Base-by-base conservation (phyloP, 352 stramenopile species). In the Globisporangium emineosum region DNA sequence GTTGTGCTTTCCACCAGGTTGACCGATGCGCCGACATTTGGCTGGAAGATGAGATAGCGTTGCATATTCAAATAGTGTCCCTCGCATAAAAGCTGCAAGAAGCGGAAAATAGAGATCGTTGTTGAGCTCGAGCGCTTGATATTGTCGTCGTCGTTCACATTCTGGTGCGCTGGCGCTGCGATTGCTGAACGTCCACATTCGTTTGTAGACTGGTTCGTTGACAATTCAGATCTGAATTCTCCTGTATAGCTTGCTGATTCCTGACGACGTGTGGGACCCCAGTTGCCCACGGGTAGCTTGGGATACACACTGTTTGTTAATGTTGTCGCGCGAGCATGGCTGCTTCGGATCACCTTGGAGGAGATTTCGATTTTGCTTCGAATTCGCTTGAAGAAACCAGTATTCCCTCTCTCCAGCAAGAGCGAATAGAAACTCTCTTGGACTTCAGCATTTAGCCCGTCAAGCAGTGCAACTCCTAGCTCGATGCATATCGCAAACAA, bases 401-500 rank as follows among this genome's bases (percentile, higher is more conserved):
- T 42, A 27, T 77, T 74, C 0, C 49, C 52, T 4, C 58, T 15
- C 13, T 84, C 69, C 21, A 71, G 55, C 76, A 77, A 89, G 56
- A 77, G 81, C 5, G 56, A 40, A 37, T 78, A 80, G 51, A 92
- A 92, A 23, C 65, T 84, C 47, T 92, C 83, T 65, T 92, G 83
- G 1, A 92, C 83, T 60, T 89, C 74, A 0, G 83, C 79, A 53
- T 92, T 92, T 79, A 92, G 89, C 2, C 81, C 83, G 63, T 90
- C 78, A 23, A 92, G 59, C 4, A 92, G 64, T 8, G 83, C 79
- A 13, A 92, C 79, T 10, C 83, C 83, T 21, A 92, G 73, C 45
- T 83, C 66, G 49, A 92, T 76, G 64, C 78, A 77, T 21, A 71
- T 82, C 17, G 73, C 66, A 68, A 90, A 87, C 12, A 92, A 53